Conservation (phyloP, 495 filamentous ascomycete genomes). For the Venustampulla echinocandica region DNA sequence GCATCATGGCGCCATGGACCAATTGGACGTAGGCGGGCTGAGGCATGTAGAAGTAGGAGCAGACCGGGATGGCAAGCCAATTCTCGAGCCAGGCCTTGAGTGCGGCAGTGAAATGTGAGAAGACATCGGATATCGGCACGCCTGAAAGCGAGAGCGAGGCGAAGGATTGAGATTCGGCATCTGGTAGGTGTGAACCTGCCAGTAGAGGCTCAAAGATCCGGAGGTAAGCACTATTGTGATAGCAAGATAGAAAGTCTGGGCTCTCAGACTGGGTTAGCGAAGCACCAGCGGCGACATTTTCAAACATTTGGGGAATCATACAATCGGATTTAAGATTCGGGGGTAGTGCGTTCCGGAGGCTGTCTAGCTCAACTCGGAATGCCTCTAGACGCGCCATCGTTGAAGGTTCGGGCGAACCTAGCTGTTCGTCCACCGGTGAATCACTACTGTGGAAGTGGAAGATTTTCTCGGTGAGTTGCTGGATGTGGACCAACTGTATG, state of each 20-base stretch:
- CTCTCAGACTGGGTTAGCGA: neutral
- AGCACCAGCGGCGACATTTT: neutral
- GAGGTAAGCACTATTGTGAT: slow-evolving; percentile 21
- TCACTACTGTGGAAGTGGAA: slow-evolving; percentile 23
- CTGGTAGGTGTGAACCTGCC: slow-evolving; percentile 20
- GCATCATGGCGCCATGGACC: slow-evolving; percentile 30
- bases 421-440: slow-evolving; percentile 7
- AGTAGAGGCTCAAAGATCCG: slow-evolving; percentile 26
- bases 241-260: slow-evolving; percentile 20
- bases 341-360: slow-evolving; percentile 19
- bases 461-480: slow-evolving; percentile 32
- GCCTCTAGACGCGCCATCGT: slow-evolving; percentile 20
- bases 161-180: slow-evolving; percentile 27
- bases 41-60: slow-evolving; percentile 31
- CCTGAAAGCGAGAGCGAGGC: slow-evolving; percentile 24
- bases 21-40: slow-evolving; percentile 30
- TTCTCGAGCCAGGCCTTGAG: slow-evolving; percentile 32
- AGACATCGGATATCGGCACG: slow-evolving; percentile 26
- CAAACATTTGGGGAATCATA: slow-evolving; percentile 7
- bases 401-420: slow-evolving; percentile 15
- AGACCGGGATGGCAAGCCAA: slow-evolving; percentile 32
- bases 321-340: slow-evolving; percentile 20
- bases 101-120: slow-evolving; percentile 25
- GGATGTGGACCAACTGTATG: slow-evolving; percentile 28
- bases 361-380: slow-evolving; percentile 28